Conservation (phyloP, 2,329 filamentous ascomycete species). For the Trichoderma pleuroti region DNA sequence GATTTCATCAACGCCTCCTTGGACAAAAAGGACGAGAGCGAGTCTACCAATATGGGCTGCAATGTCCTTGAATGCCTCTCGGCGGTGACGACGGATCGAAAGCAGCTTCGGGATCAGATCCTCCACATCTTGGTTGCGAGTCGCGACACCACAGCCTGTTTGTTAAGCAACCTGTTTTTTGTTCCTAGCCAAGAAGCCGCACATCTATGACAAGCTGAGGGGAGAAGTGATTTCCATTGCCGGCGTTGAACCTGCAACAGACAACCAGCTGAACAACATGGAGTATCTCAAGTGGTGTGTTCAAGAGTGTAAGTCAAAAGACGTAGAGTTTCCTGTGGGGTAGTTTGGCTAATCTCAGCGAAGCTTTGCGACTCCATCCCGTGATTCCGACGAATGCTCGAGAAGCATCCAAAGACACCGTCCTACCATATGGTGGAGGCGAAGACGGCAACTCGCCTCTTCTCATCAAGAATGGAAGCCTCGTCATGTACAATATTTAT, state of each 20-base stretch:
- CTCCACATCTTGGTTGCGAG: conserved; percentile 44
- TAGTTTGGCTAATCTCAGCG: background rate
- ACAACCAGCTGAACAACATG: conserved; percentile 48
- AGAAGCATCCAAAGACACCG: conserved; percentile 39
- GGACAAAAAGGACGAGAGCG: conserved; percentile 18
- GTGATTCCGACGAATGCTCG: conserved; percentile 48
- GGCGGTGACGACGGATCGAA: conserved; percentile 41
- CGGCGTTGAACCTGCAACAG: conserved; percentile 39
- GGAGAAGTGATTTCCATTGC: conserved; percentile 36
- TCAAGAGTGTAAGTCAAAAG: conserved; percentile 49
- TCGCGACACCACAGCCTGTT: conserved; percentile 45
- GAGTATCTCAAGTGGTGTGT: conserved; percentile 55
- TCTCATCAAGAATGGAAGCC: conserved; percentile 46
- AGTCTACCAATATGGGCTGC: conserved; percentile 30
- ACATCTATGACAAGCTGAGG: conserved; percentile 45
- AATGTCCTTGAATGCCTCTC: conserved; percentile 51
- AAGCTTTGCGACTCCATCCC: conserved; percentile 49
- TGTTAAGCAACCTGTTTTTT: conserved; percentile 43
- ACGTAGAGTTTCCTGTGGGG: background rate
- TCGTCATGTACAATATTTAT: conserved; percentile 44
- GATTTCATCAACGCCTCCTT: conserved; percentile 41
- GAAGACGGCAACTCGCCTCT: conserved; percentile 45
- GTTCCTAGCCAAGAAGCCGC: conserved; percentile 39
- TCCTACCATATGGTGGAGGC: conserved; percentile 51
- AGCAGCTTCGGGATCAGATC: conserved; percentile 39